Conservation (phyloP, 2,329 filamentous ascomycete genomes). For the Colletotrichum liaoningense region DNA sequence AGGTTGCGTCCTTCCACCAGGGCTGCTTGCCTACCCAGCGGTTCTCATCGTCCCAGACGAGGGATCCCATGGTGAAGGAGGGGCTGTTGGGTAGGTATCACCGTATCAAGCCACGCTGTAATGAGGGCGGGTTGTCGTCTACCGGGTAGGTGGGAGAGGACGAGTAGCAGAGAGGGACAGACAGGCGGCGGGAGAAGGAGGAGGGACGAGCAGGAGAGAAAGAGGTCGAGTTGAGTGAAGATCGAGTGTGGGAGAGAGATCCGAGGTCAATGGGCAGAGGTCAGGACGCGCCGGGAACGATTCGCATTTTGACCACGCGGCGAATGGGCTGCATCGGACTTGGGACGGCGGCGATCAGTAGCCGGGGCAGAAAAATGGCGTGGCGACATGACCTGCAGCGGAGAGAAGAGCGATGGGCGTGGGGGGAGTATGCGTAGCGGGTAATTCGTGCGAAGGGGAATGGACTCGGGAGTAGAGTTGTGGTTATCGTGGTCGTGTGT, state of each 20-base stretch:
- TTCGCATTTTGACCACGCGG: slow-evolving; percentile 23
- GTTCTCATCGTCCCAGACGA: slow-evolving; percentile 45
- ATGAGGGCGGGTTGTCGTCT: neutral
- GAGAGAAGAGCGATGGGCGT: neutral
- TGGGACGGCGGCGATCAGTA: slow-evolving; percentile 14
- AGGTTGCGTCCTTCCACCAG: slow-evolving; percentile 60
- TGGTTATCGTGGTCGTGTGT: neutral
- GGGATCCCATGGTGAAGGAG: slow-evolving; percentile 45
- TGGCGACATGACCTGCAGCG: slow-evolving; percentile 20
- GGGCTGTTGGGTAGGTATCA: neutral
- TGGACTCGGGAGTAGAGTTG: neutral
- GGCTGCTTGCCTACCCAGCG: slow-evolving; percentile 48
- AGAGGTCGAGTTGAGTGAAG: neutral
- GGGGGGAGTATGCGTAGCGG: neutral
- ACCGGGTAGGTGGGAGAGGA: neutral
- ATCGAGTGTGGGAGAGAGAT: slow-evolving; percentile 1
- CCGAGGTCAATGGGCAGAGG: neutral
- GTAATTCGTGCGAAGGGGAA: neutral
- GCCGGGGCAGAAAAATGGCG: slow-evolving; percentile 19
- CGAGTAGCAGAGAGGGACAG: neutral
- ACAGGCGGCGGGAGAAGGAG: neutral
- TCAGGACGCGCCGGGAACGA: slow-evolving; percentile 15
- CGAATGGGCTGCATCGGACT: slow-evolving; percentile 1
- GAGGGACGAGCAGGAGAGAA: neutral
- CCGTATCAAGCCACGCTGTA: neutral